A percentile compares a stretch with the other conserved stretches of the same genome.
Conservation (phyloP, 2,329 filamentous ascomycete species). For the Hypoxylon rubiginosum region DNA sequence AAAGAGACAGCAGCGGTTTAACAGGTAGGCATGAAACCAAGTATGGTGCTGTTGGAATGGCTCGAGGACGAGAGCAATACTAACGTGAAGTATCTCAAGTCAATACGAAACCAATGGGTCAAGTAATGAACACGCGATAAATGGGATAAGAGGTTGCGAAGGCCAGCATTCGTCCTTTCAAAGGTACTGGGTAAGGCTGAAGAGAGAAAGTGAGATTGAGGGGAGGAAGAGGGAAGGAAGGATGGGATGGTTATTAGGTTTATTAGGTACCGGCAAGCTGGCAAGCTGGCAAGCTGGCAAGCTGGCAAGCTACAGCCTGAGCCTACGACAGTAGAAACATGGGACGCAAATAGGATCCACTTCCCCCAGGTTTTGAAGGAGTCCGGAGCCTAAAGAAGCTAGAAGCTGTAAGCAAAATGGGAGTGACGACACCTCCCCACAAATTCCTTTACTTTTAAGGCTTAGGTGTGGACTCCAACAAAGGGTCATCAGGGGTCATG, state of each 20-base stretch:
- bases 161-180: conserved; percentile 5
- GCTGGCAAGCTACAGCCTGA: too few species aligned
- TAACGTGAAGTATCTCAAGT: conserved; percentile 15
- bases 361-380: conserved; percentile 36
- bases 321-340: too few species aligned
- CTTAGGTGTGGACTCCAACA: not conserved
- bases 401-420: conserved; percentile 19
- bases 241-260: conserved; percentile 6
- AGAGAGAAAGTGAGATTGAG: not conserved
- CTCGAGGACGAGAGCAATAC: conserved; percentile 16
- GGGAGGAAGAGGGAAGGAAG: conserved; percentile 5
- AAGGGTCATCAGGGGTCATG: conserved; percentile 9
- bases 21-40: conserved; percentile 21
- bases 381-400: conserved; percentile 16
- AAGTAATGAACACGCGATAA: not conserved
- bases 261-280: conserved; percentile 1
- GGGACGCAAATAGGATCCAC: conserved; percentile 30
- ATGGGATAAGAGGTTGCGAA: not conserved
- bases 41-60: conserved; percentile 14
- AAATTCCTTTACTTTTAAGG: conserved; percentile 18
- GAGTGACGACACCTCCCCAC: conserved; percentile 41
- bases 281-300: too few species aligned
- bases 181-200: not conserved
- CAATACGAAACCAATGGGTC: conserved; percentile 4
- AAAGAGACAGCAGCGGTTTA: conserved; percentile 13